phyloP scores from a whole-genome alignment of 2,329 filamentous ascomycete genomes.

The Fusarium brevicatenulatum region DNA sequence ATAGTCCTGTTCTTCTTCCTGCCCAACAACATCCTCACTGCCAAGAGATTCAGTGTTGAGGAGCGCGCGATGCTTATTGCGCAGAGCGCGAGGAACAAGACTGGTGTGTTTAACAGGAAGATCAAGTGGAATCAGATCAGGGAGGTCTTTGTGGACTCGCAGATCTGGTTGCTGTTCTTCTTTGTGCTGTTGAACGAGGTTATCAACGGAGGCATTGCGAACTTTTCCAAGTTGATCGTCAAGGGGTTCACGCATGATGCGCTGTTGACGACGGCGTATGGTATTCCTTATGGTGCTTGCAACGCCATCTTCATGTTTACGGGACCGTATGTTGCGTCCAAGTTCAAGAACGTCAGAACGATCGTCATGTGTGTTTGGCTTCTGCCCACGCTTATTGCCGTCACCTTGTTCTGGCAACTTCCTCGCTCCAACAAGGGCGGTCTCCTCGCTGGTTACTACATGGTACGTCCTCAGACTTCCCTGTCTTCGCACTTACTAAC shows the following conservation, averaged over 20 bases:
- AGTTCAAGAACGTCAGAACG: constrained; percentile 61
- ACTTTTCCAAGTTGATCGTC: constrained; percentile 65
- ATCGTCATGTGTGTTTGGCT: constrained; percentile 63
- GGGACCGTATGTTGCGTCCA: constrained; percentile 62
- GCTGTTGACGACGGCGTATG: constrained; percentile 58
- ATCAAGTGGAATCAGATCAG: constrained; percentile 61
- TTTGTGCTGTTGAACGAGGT: constrained; percentile 66
- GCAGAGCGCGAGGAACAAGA: constrained; percentile 65
- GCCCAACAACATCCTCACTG: constrained; percentile 58
- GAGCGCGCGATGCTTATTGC: constrained; percentile 63
- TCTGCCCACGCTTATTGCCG: constrained; percentile 61
- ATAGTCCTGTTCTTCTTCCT: constrained; percentile 56
- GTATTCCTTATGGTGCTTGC: constrained; percentile 65
- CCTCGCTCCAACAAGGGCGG: constrained; percentile 54
- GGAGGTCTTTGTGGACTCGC: constrained; percentile 60
- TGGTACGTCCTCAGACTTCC: constrained; percentile 40
- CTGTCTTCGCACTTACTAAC: rapidly evolving
- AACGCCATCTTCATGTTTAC: constrained; percentile 64
- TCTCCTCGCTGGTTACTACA: constrained; percentile 63
- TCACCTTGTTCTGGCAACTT: constrained; percentile 62
- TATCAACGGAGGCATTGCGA: constrained; percentile 65
- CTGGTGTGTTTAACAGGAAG: constrained; percentile 59
- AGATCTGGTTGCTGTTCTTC: constrained; percentile 62
- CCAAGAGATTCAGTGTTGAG: constrained; percentile 38
- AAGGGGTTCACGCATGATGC: constrained; percentile 55